A percentile compares a stretch with the other conserved stretches of the same genome.
Evolutionary conservation across 208 protist genomes (phyloP).

Genomic region (Balamuthia mandrillaris): DNA sequence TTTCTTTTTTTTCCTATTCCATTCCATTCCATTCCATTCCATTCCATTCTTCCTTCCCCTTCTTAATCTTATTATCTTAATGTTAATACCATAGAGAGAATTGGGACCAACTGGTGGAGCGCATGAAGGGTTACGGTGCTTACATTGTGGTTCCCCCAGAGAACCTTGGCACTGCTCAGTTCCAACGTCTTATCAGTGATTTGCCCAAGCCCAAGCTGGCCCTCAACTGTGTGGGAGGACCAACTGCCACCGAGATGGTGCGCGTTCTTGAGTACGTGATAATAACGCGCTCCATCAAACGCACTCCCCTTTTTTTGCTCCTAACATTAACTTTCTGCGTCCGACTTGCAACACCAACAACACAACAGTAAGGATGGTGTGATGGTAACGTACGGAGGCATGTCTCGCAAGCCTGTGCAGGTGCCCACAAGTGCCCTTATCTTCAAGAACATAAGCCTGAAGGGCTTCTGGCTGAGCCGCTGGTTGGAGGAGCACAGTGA

Average conservation of each 20-base stretch:
- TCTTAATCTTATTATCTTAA: neutral
- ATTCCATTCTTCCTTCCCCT: constrained; percentile 15
- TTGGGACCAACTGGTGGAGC: constrained; percentile 30
- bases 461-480: constrained; percentile 87
- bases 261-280: constrained; percentile 73
- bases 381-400: constrained; percentile 94
- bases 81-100: no score
- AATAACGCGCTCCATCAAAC: neutral
- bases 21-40: neutral
- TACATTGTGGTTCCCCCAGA: constrained; percentile 62
- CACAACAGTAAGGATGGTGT: constrained; percentile 40
- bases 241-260: constrained; percentile 80
- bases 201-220: constrained; percentile 87
- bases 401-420: constrained; percentile 86
- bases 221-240: constrained; percentile 90
- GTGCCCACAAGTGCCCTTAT: constrained; percentile 88
- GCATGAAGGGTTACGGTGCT: constrained; percentile 57
- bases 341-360: neutral
- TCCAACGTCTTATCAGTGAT: constrained; percentile 73
- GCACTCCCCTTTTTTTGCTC: neutral
- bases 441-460: constrained; percentile 81
- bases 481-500: constrained; percentile 81
- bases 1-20: no score
- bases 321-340: neutral
- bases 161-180: constrained; percentile 33